Evolutionary conservation across 2,329 filamentous ascomycete species (phyloP), one percentile per base, ranked within the genome.

Genomic region (Phialophora expanda): DNA sequence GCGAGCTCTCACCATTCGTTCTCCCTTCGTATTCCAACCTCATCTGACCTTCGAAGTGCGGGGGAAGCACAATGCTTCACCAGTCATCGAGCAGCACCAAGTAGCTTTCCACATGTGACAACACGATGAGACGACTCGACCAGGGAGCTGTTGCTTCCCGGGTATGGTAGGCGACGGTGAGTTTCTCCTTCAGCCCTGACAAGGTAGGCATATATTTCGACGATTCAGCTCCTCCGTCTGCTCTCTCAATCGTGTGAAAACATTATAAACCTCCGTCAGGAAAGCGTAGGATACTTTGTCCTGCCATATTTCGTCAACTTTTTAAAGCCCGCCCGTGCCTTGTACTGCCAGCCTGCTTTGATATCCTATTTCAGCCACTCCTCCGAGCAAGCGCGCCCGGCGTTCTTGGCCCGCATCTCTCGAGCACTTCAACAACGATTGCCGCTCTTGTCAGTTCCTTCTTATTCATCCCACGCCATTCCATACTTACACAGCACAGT

Each of bases 121-220:
- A 53, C 20, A 53, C 24, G n/a, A 34, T 24, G 14, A 30, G n/a
- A n/a, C 30, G 7, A 30, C 2, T n/a, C 24, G 6, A 17, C 4
- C 26, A 24, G 48, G 38, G 26, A 20, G 57, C 44, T 51, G 12
- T 34, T 60, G 38, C 34, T 41, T 28, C 41, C 3, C 17, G 28
- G 57, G 58, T 22, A 54, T 61, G 8, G 38, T 41, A 61, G 48
- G 58, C 58, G 58, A 61, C 58, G 14, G 12, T 58, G 20, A 48
- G 41, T 34, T 28, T 51, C 44, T 60, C 44, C 32, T 51, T 41
- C 26, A n/a, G 46, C 4, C 4, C 56, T 44, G 20, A 61, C 58
- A 7, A 22, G 48, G 24, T 4, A 20, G 20, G 30, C 58, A 38
- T 61, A 61, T 61, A 61, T 38, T 4, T n/a, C 26, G n/a, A 14